phyloP scores from a whole-genome alignment of 176 grass and related monocot genomes.

The Carex cristatella region DNA sequence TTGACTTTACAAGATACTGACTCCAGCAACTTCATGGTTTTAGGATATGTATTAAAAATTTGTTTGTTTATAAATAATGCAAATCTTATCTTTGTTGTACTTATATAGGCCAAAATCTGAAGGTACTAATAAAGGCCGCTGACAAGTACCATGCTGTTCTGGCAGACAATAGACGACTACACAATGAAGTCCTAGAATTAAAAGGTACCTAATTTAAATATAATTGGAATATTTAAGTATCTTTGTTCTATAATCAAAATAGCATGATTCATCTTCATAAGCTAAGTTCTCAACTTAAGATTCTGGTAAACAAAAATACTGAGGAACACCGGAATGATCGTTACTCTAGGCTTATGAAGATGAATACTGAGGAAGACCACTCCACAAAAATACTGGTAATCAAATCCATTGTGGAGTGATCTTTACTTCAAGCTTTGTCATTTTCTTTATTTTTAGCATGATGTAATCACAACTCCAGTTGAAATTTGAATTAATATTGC shows the following conservation, averaged over 20 bases:
- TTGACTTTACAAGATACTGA: conserved; percentile 19
- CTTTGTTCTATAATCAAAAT: not conserved
- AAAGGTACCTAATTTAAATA: conserved; percentile 58
- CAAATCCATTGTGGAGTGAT: not conserved
- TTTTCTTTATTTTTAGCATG: not conserved
- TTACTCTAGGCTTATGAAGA: no score
- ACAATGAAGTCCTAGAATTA: conserved; percentile 89
- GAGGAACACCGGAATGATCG: not conserved
- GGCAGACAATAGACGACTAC: conserved; percentile 74
- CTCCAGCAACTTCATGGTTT: not conserved
- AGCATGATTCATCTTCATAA: not conserved
- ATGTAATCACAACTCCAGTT: not conserved
- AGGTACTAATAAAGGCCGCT: conserved; percentile 44
- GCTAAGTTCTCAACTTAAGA: not conserved
- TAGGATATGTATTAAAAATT: not conserved
- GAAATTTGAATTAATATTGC: not conserved
- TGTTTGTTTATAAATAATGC: not conserved
- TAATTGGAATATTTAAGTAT: not conserved
- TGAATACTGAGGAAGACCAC: not conserved
- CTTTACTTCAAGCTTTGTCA: not conserved
- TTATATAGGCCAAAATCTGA: conserved; percentile 29
- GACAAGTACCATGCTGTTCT: conserved; percentile 66
- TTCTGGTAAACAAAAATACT: not conserved
- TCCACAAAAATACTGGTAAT: not conserved
- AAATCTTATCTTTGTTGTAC: not conserved